These are phyloP conservation scores for Nevesoporus exiguus DNA, from an alignment of 768 basidiomycete species.

Conservation along the genomic window DNA sequence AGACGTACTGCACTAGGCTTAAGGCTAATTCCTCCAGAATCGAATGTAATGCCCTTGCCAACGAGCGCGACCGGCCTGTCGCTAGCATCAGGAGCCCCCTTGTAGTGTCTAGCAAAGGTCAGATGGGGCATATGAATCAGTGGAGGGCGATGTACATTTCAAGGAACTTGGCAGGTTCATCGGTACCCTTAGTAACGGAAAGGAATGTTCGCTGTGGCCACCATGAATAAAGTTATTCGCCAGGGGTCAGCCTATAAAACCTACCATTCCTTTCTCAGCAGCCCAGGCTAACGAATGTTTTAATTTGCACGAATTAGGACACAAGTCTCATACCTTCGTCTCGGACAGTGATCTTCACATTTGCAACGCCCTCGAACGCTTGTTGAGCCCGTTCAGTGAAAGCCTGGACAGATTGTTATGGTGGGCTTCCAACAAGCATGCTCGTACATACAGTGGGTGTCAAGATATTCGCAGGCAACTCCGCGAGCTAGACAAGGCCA, in stretches of 20 bases:
- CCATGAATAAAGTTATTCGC: neutral
- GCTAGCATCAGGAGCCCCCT: constrained; percentile 56
- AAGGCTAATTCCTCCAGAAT: constrained; percentile 83
- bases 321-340: constrained; percentile 57
- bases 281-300: constrained; percentile 61
- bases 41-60: constrained; percentile 89
- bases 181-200: constrained; percentile 78
- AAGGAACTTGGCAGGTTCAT: constrained; percentile 82
- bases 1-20: constrained; percentile 64
- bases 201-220: constrained; percentile 68
- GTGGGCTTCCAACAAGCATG: neutral
- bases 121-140: neutral
- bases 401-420: constrained; percentile 35
- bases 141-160: constrained; percentile 56
- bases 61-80: constrained; percentile 70
- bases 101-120: constrained; percentile 60
- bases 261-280: constrained; percentile 76
- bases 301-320: neutral
- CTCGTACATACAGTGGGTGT: constrained; percentile 63
- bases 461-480: constrained; percentile 82
- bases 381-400: constrained; percentile 70
- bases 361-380: constrained; percentile 61
- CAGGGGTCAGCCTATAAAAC: neutral
- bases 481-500: constrained; percentile 57
- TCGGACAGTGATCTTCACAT: constrained; percentile 65